These are phyloP conservation scores for Bretziella fagacearum DNA, from an alignment of 2,329 filamentous ascomycete genomes.

Conservation along the genomic window DNA sequence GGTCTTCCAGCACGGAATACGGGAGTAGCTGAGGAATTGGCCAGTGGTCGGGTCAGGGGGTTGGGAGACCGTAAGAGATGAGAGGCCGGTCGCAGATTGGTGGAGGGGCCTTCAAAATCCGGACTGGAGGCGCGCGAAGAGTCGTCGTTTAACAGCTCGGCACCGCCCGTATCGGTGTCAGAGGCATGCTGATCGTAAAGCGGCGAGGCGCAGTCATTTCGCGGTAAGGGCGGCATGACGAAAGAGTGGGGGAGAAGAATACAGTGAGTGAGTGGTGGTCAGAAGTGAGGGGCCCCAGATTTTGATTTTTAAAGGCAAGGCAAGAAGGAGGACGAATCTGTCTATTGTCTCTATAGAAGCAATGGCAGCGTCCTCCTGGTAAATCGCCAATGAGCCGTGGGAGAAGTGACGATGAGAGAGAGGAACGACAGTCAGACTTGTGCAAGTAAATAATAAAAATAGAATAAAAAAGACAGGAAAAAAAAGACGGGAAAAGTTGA, in stretches of 20 bases:
- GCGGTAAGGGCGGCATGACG: constrained; percentile 4
- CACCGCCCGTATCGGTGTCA: constrained; percentile 13
- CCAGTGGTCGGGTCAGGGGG: neutral
- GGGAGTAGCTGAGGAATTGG: neutral
- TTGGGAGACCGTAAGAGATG: too few species aligned
- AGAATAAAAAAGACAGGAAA: too few species aligned
- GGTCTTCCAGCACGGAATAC: neutral
- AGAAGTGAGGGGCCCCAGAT: too few species aligned
- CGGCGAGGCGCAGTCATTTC: constrained; percentile 10
- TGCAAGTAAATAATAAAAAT: too few species aligned
- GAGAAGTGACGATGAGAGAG: too few species aligned
- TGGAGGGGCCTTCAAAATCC: neutral
- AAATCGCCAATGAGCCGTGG: too few species aligned
- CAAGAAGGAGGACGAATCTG: too few species aligned
- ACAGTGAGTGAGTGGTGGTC: neutral
- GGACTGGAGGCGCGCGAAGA: constrained; percentile 10
- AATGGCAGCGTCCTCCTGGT: too few species aligned
- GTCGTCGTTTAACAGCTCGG: constrained; percentile 1
- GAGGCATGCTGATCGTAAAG: constrained; percentile 14
- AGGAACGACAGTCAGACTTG: too few species aligned
- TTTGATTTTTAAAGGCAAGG: too few species aligned
- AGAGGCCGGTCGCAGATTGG: neutral
- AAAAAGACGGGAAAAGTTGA: too few species aligned
- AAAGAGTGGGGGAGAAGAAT: neutral
- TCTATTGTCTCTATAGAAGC: too few species aligned